Conservation (phyloP, 345 rosid species). For the Hypericum androsaemum region DNA sequence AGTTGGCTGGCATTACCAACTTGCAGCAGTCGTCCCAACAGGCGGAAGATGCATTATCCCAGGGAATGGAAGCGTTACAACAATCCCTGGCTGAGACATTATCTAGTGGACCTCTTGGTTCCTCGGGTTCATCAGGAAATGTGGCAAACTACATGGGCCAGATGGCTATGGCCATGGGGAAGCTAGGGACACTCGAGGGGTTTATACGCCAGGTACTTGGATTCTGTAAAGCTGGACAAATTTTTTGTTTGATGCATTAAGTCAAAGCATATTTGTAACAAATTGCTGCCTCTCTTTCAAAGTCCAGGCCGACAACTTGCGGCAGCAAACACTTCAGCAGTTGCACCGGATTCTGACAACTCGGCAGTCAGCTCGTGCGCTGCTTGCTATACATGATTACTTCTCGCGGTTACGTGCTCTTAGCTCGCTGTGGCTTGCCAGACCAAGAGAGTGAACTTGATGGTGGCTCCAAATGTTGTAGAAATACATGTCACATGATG, state of each 20-base stretch:
- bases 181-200: conserved; percentile 93
- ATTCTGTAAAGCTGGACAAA: too few relatives aligned
- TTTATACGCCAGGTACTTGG: conserved; percentile 76
- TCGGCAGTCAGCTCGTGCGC: conserved; percentile 93
- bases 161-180: conserved; percentile 99
- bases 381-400: conserved; percentile 85
- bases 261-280: too few relatives aligned
- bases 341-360: conserved; percentile 80
- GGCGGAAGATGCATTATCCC: conserved; percentile 98
- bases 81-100: conserved; percentile 89
- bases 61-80: conserved; percentile 98
- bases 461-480: too few relatives aligned
- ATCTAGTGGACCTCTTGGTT: conserved; percentile 80
- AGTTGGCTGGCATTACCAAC: conserved; percentile 56
- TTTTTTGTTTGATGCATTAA: too few relatives aligned
- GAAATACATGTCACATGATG: too few relatives aligned
- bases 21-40: conserved; percentile 97
- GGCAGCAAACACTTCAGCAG: conserved; percentile 91
- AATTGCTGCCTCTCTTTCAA: neutral
- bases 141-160: conserved; percentile 98
- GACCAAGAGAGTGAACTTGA: conserved; percentile 68
- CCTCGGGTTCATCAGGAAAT: conserved; percentile 74
- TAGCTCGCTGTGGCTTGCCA: conserved; percentile 96
- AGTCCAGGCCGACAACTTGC: conserved; percentile 85
- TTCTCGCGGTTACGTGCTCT: conserved; percentile 91